phyloP scores from a whole-genome alignment of 495 filamentous ascomycete genomes.

The Aspergillus panamensis region DNA sequence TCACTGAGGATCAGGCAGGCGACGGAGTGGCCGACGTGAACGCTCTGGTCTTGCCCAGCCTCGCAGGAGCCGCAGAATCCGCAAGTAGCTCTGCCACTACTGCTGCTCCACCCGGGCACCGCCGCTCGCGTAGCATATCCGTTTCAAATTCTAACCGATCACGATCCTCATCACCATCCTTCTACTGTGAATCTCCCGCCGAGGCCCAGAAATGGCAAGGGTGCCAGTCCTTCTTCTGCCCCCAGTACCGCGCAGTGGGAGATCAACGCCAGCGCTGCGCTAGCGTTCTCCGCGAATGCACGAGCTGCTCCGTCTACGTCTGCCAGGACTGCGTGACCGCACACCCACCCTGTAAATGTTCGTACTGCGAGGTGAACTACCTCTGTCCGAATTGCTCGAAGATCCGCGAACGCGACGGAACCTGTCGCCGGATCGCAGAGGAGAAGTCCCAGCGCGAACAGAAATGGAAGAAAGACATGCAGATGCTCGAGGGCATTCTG shows the following conservation, averaged over 20 bases:
- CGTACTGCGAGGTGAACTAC: slow-evolving; percentile 51
- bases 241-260: slow-evolving; percentile 45
- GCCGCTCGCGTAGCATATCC: slow-evolving; percentile 32
- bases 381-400: slow-evolving; percentile 52
- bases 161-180: slow-evolving; percentile 37
- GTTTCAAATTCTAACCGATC: slow-evolving; percentile 43
- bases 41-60: slow-evolving; percentile 18
- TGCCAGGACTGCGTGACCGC: slow-evolving; percentile 50
- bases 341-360: slow-evolving; percentile 51
- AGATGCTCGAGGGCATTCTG: slow-evolving; percentile 40
- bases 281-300: slow-evolving; percentile 50
- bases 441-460: slow-evolving; percentile 40
- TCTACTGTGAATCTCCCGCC: slow-evolving; percentile 39
- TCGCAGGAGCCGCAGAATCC: neutral
- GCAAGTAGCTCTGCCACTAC: neutral
- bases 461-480: slow-evolving; percentile 47
- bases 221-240: slow-evolving; percentile 57
- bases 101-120: slow-evolving; percentile 13
- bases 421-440: slow-evolving; percentile 44
- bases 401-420: slow-evolving; percentile 38
- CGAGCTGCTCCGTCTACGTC: slow-evolving; percentile 53
- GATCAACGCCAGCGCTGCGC: slow-evolving; percentile 51
- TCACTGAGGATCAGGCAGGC: slow-evolving; percentile 36
- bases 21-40: slow-evolving; percentile 27
- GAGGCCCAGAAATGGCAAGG: slow-evolving; percentile 50